A percentile compares a stretch with the other conserved stretches of the same genome.
phyloP scores from a whole-genome alignment of 2,329 filamentous ascomycete genomes.

The Emydomyces testavorans region DNA sequence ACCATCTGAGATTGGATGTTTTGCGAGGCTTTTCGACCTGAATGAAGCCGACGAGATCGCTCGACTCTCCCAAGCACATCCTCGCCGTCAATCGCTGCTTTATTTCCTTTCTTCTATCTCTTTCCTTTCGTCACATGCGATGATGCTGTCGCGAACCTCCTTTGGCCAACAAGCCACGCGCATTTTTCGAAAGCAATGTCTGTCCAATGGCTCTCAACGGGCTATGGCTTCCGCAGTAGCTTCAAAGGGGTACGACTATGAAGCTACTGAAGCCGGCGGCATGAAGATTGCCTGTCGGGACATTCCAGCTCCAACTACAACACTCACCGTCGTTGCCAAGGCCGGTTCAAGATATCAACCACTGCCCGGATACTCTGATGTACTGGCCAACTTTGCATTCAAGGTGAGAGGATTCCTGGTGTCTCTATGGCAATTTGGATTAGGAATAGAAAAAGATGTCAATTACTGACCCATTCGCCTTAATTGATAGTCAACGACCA shows the following conservation, averaged over 20 bases:
- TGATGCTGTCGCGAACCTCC: slow-evolving; percentile 58
- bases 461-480: slow-evolving; percentile 11
- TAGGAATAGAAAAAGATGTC: slow-evolving; percentile 3
- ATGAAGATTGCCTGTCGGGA: slow-evolving; percentile 91
- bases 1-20: slow-evolving; percentile 4
- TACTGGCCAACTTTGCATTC: slow-evolving; percentile 91
- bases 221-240: slow-evolving; percentile 54
- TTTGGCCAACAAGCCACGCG: slow-evolving; percentile 53
- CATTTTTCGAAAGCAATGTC: slow-evolving; percentile 49
- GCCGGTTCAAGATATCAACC: slow-evolving; percentile 89
- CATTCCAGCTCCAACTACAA: slow-evolving; percentile 75
- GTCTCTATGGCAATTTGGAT: not conserved
- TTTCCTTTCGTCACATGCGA: slow-evolving; percentile 43
- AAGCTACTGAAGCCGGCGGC: slow-evolving; percentile 72
- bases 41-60: slow-evolving; percentile 12
- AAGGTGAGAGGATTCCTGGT: slow-evolving; percentile 50
- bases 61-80: slow-evolving; percentile 21
- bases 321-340: slow-evolving; percentile 83
- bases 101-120: slow-evolving; percentile 28
- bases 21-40: slow-evolving; percentile 5
- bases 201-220: slow-evolving; percentile 47
- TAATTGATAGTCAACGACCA: slow-evolving; percentile 60
- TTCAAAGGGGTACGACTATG: slow-evolving; percentile 72
- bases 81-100: slow-evolving; percentile 27
- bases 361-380: slow-evolving; percentile 77